These are phyloP conservation scores for Trebouxia sp. DNA, from an alignment of 139 green algal species.

Conservation along the genomic window DNA sequence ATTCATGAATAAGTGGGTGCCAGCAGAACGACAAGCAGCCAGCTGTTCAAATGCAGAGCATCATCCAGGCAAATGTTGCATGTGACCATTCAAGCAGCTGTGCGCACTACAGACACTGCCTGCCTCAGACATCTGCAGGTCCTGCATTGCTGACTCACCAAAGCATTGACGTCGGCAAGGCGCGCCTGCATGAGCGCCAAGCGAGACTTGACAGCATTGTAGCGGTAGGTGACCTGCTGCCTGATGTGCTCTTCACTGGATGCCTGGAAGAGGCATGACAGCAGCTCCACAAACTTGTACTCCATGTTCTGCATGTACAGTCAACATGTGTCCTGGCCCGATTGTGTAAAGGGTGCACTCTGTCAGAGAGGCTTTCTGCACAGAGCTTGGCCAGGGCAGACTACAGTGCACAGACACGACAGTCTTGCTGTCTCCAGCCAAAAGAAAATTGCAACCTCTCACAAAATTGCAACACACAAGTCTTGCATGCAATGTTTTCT, in stretches of 20 bases:
- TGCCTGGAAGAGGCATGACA: slow-evolving; percentile 55
- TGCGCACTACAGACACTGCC: neutral
- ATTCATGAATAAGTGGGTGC: neutral
- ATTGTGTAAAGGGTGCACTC: neutral
- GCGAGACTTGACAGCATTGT: slow-evolving; percentile 70
- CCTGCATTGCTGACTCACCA: slow-evolving; percentile 36
- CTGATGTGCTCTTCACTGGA: slow-evolving; percentile 63
- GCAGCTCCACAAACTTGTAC: slow-evolving; percentile 86
- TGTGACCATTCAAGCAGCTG: neutral
- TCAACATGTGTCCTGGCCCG: neutral
- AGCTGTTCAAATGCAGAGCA: neutral
- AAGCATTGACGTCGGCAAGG: slow-evolving; percentile 61
- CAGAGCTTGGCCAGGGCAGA: neutral
- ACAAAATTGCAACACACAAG: no score
- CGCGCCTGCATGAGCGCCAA: slow-evolving; percentile 62
- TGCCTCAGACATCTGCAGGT: neutral
- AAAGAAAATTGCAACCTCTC: no score
- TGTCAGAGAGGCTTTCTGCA: neutral
- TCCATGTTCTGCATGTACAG: slow-evolving; percentile 70
- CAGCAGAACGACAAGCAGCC: neutral
- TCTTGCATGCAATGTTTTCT: no score
- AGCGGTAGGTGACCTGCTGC: slow-evolving; percentile 62
- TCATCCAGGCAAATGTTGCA: neutral
- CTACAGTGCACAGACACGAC: neutral
- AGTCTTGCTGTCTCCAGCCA: no score